Evolutionary conservation across 2,329 filamentous ascomycete genomes (phyloP).

Genomic region (Ceratocystis diversiconidia): DNA sequence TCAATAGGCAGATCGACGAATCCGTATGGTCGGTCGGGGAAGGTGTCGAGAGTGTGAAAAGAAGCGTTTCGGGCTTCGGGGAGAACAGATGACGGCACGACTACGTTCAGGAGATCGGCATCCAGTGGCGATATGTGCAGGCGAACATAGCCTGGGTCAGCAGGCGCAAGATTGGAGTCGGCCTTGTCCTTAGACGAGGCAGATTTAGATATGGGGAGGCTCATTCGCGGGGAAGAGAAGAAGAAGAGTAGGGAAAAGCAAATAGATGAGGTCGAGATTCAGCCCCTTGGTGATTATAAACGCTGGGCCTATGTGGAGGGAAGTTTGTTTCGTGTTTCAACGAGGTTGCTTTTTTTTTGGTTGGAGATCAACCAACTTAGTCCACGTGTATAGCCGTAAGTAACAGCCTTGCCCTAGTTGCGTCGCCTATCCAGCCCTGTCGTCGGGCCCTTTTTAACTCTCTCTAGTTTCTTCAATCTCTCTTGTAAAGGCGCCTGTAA

Average conservation of each 20-base stretch:
- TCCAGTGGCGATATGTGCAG: conserved; percentile 85
- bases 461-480: background rate
- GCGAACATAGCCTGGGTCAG: conserved; percentile 20
- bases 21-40: conserved; percentile 81
- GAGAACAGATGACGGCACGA: conserved; percentile 55
- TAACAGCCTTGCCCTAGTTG: background rate
- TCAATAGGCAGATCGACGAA: conserved; percentile 68
- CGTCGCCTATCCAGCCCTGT: too few species aligned
- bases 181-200: conserved; percentile 4
- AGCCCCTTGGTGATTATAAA: background rate
- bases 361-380: background rate
- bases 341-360: background rate
- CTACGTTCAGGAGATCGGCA: conserved; percentile 53
- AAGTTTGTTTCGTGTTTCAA: background rate
- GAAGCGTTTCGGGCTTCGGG: conserved; percentile 63
- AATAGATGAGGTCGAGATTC: background rate
- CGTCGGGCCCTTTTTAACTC: too few species aligned
- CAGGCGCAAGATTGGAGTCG: conserved; percentile 4
- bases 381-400: background rate
- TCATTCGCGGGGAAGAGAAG: conserved; percentile 7
- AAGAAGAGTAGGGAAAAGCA: background rate
- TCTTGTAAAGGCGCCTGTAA: background rate
- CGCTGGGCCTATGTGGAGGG: background rate
- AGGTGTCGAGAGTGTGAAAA: conserved; percentile 74
- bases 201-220: conserved; percentile 7